Percentiles rank a stretch among this genome's conserved stretches.
These are phyloP conservation scores for Trichoderma reesei DNA, from an alignment of 495 filamentous ascomycete species.

Conservation along the genomic window DNA sequence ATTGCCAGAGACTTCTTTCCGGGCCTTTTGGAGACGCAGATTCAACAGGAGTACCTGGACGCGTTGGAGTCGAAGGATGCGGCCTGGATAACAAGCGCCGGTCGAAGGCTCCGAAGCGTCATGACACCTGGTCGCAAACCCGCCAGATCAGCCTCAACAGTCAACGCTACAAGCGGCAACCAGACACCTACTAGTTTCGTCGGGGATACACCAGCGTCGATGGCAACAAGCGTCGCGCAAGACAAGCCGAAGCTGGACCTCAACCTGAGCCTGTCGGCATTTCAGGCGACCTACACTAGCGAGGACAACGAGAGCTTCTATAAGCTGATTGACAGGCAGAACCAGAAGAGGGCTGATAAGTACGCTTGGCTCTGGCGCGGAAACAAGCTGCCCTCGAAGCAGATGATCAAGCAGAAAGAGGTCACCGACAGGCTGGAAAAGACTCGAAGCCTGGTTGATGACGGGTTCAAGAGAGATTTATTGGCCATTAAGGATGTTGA, in stretches of 20 bases:
- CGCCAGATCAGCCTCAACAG: constrained; percentile 31
- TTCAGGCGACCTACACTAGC: constrained; percentile 87
- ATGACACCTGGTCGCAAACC: constrained; percentile 64
- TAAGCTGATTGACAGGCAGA: constrained; percentile 83
- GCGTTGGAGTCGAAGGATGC: constrained; percentile 76
- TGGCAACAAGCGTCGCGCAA: constrained; percentile 23
- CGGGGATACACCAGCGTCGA: constrained; percentile 60
- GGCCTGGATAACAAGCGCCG: constrained; percentile 78
- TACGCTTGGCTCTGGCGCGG: constrained; percentile 80
- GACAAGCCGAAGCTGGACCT: constrained; percentile 53
- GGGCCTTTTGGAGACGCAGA: constrained; percentile 72
- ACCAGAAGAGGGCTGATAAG: constrained; percentile 67
- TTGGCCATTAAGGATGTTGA: constrained; percentile 52
- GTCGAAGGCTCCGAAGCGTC: constrained; percentile 58
- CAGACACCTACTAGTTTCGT: constrained; percentile 45
- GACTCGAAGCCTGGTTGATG: constrained; percentile 31
- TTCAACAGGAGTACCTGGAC: constrained; percentile 84
- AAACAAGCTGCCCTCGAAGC: constrained; percentile 81
- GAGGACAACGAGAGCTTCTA: constrained; percentile 98
- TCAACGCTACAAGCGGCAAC: constrained; percentile 18
- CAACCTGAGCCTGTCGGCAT: constrained; percentile 69
- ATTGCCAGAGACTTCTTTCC: constrained; percentile 97
- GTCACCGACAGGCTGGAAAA: constrained; percentile 52
- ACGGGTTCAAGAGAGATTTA: constrained; percentile 42
- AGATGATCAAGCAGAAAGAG: constrained; percentile 72